Evolutionary conservation across 148 eudicot genomes (phyloP).

Genomic region (Camellia granthamiana): DNA sequence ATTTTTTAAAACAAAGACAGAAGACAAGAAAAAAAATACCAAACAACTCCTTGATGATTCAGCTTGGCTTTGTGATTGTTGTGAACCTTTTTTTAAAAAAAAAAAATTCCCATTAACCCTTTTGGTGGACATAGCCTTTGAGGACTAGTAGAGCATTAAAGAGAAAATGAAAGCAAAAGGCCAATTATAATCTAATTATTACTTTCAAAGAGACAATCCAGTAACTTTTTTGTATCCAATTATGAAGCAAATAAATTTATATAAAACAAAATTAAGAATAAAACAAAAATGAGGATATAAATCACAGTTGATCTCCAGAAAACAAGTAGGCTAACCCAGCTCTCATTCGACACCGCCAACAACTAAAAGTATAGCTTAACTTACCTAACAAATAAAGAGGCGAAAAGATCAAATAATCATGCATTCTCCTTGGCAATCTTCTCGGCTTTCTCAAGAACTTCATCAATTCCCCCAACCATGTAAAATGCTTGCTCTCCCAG

Average conservation of each 20-base stretch:
- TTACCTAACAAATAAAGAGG: neutral
- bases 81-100: too few relatives aligned
- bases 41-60: too few relatives aligned
- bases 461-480: constrained; percentile 75
- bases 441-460: constrained; percentile 69
- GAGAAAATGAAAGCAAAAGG: too few relatives aligned
- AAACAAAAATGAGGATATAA: constrained; percentile 10
- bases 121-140: neutral
- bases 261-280: neutral
- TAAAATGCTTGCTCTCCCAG: constrained; percentile 71
- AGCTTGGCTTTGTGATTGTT: too few relatives aligned
- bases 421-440: constrained; percentile 61
- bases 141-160: too few relatives aligned
- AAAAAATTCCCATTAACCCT: too few relatives aligned
- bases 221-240: neutral
- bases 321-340: neutral
- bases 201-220: neutral
- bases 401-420: constrained; percentile 24
- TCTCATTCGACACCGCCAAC: neutral
- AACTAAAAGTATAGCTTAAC: neutral
- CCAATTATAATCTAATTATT: too few relatives aligned
- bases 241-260: neutral
- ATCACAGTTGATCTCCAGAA: neutral
- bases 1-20: too few relatives aligned
- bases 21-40: too few relatives aligned